Conservation (phyloP, 495 filamentous ascomycete genomes). For the Annulohypoxylon nitens region DNA sequence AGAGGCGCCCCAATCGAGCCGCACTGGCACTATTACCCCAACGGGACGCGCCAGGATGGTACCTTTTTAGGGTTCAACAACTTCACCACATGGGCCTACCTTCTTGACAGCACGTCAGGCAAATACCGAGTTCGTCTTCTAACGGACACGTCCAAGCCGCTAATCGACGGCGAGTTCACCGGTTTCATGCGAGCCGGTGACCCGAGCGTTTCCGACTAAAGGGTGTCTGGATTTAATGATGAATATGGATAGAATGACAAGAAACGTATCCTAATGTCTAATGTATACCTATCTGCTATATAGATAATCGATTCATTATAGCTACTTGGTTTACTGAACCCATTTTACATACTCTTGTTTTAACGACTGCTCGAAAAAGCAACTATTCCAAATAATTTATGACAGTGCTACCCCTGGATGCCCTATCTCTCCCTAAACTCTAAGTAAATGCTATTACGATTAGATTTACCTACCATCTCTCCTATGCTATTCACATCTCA, state of each 20-base stretch:
- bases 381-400: too few relatives aligned
- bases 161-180: constrained; percentile 35
- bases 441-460: neutral
- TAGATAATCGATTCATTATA: neutral
- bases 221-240: neutral
- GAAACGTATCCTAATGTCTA: neutral
- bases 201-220: constrained; percentile 32
- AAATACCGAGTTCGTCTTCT: constrained; percentile 38
- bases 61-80: constrained; percentile 42
- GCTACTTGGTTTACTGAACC: neutral
- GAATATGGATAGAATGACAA: neutral
- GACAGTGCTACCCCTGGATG: neutral
- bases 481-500: neutral
- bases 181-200: constrained; percentile 40
- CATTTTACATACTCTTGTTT: too few relatives aligned
- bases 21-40: constrained; percentile 45
- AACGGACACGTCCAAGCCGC: constrained; percentile 13
- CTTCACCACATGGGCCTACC: constrained; percentile 42
- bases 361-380: too few relatives aligned
- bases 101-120: constrained; percentile 18
- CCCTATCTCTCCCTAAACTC: neutral
- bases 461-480: neutral
- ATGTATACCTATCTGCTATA: constrained; percentile 3
- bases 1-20: constrained; percentile 40
- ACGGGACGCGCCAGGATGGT: constrained; percentile 40